These are phyloP conservation scores for Asterophora lycoperdoides DNA, from an alignment of 768 basidiomycete genomes.

Conservation along the genomic window DNA sequence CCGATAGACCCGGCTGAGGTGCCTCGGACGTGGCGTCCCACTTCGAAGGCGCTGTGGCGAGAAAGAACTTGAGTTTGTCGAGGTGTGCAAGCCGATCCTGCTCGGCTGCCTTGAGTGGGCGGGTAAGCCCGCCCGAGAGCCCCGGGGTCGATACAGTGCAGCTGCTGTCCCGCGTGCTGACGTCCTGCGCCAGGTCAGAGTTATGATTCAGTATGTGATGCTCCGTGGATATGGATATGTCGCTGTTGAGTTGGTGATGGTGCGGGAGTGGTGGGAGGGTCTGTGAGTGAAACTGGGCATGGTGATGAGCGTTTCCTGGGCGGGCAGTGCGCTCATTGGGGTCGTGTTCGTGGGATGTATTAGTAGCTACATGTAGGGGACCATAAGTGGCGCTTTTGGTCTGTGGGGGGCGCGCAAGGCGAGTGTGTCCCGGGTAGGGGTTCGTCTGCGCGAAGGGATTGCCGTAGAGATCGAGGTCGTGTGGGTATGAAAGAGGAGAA, in stretches of 20 bases:
- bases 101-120: constrained; percentile 61
- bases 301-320: constrained; percentile 44
- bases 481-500: constrained; percentile 17
- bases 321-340: constrained; percentile 46
- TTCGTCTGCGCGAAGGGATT: constrained; percentile 15
- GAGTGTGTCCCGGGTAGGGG: constrained; percentile 20
- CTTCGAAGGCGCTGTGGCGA: constrained; percentile 76
- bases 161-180: constrained; percentile 9
- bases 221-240: constrained; percentile 12
- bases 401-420: constrained; percentile 17
- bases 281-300: constrained; percentile 38
- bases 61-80: constrained; percentile 83
- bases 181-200: constrained; percentile 1
- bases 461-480: constrained; percentile 18
- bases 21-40: constrained; percentile 45
- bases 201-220: constrained; percentile 4
- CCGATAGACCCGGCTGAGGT: no score
- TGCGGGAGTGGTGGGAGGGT: constrained; percentile 15
- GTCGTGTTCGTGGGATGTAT: constrained; percentile 35
- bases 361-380: constrained; percentile 36
- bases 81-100: constrained; percentile 70
- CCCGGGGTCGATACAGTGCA: constrained; percentile 25
- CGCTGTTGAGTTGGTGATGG: constrained; percentile 4
- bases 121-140: constrained; percentile 41
- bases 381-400: constrained; percentile 18